phyloP scores from a whole-genome alignment of 805 yeast genomes.

The Yamadazyma takamatsuzukensis region DNA sequence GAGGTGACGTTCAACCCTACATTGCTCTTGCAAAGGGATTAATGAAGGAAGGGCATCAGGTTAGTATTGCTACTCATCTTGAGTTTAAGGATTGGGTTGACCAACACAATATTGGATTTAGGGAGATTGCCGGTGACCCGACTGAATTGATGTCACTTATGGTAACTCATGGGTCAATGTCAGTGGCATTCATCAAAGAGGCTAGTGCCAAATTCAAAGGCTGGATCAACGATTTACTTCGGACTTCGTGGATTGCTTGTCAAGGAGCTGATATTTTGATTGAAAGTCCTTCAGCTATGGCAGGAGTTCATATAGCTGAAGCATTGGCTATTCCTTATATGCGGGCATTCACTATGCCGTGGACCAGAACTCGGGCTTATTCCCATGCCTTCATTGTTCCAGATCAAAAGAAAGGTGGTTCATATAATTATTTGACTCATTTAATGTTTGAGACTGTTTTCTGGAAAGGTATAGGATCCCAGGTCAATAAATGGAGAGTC shows the following conservation, averaged over 20 bases:
- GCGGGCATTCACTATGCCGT: conserved; percentile 97
- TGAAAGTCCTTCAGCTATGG: conserved; percentile 96
- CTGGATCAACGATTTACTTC: conserved; percentile 76
- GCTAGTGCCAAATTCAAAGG: conserved; percentile 75
- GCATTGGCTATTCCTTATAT: conserved; percentile 85
- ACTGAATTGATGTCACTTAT: conserved; percentile 86
- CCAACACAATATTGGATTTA: conserved; percentile 63
- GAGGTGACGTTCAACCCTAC: conserved; percentile 97
- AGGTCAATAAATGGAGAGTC: conserved; percentile 84
- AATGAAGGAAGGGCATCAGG: conserved; percentile 75
- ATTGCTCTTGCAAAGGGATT: conserved; percentile 84
- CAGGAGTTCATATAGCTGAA: conserved; percentile 93
- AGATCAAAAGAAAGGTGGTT: conserved; percentile 88
- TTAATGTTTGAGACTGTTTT: conserved; percentile 89
- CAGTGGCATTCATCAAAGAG: conserved; percentile 76
- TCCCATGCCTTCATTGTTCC: conserved; percentile 97
- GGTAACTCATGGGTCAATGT: conserved; percentile 88
- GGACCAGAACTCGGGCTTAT: conserved; percentile 94
- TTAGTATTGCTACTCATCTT: conserved; percentile 78
- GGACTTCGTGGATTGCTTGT: conserved; percentile 83
- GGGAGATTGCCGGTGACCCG: conserved; percentile 86
- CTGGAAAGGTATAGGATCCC: conserved; percentile 89
- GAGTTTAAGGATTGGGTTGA: conserved; percentile 80
- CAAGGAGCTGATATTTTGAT: conserved; percentile 77
- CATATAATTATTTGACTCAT: conserved; percentile 88